Evolutionary conservation across 2,329 filamentous ascomycete genomes (phyloP).

Genomic region (Teratosphaeria epicoccoides): DNA sequence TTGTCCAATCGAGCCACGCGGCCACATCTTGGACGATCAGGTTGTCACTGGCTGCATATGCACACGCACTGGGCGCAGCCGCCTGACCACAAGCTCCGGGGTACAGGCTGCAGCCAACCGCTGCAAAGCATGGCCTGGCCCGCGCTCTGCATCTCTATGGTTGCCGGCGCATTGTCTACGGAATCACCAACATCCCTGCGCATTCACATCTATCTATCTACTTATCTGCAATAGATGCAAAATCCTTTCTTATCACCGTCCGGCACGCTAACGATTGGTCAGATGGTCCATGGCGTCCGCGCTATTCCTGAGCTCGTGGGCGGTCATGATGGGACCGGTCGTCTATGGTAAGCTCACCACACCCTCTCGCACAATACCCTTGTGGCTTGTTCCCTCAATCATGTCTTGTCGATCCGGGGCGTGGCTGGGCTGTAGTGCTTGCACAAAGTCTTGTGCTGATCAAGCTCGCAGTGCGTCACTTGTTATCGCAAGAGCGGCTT

Average conservation of each 20-base stretch:
- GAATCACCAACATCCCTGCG: not conserved
- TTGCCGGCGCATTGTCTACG: not conserved
- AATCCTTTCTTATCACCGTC: not conserved
- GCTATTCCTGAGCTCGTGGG: constrained; percentile 85
- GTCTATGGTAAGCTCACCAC: constrained; percentile 48
- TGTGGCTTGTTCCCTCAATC: constrained; percentile 1
- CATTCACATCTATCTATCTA: not conserved
- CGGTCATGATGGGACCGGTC: constrained; percentile 83
- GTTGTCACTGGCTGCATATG: constrained; percentile 19
- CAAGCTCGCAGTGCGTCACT: constrained; percentile 52
- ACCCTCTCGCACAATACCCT: not conserved
- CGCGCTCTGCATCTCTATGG: constrained; percentile 2
- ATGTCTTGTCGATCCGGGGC: constrained; percentile 4
- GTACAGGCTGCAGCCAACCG: constrained; percentile 13
- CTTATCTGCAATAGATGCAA: not conserved
- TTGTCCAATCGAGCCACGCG: constrained; percentile 14
- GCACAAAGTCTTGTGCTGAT: constrained; percentile 7
- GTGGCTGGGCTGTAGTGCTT: constrained; percentile 5
- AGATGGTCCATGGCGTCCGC: constrained; percentile 93
- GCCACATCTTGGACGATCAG: constrained; percentile 12
- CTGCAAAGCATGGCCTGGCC: constrained; percentile 4
- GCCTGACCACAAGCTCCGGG: constrained; percentile 24
- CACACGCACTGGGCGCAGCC: constrained; percentile 19
- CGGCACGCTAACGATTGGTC: constrained; percentile 31
- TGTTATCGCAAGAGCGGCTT: constrained; percentile 71